phyloP scores from a whole-genome alignment of 495 filamentous ascomycete genomes.

The Gamarada debralockiae region DNA sequence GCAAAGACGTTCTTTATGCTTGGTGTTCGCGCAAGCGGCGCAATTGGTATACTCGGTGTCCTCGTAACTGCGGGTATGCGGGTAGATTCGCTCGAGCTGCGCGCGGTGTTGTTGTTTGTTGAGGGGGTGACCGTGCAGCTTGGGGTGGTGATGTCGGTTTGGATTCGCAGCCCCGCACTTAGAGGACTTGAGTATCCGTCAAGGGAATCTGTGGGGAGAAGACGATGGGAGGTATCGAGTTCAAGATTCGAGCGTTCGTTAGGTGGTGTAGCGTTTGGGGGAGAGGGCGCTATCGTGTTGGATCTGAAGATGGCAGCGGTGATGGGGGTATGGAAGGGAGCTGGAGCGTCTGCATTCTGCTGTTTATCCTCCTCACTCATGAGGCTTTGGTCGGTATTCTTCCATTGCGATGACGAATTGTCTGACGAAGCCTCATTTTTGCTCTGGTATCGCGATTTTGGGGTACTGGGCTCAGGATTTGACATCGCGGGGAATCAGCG shows the following conservation, averaged over 20 bases:
- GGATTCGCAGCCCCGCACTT: conserved; percentile 31
- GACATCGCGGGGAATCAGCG: conserved; percentile 22
- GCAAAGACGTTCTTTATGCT: conserved; percentile 41
- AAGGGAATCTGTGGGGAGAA: background rate
- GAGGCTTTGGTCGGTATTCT: background rate
- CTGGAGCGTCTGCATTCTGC: conserved; percentile 8
- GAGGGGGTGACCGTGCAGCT: conserved; percentile 23
- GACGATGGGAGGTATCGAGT: conserved; percentile 6
- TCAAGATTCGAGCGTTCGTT: conserved; percentile 11
- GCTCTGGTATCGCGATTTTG: conserved; percentile 7
- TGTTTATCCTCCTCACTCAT: conserved; percentile 11
- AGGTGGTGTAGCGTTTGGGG: conserved; percentile 11
- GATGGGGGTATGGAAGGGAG: conserved; percentile 7
- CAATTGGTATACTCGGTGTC: conserved; percentile 37
- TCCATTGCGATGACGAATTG: conserved; percentile 3
- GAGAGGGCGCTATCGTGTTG: conserved; percentile 22
- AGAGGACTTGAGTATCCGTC: conserved; percentile 19
- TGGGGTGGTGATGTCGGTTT: conserved; percentile 29
- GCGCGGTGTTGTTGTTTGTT: conserved; percentile 6
- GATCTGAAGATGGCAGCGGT: conserved; percentile 14
- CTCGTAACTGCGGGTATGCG: conserved; percentile 24
- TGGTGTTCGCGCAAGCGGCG: conserved; percentile 46
- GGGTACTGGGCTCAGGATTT: conserved; percentile 11
- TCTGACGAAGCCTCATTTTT: background rate
- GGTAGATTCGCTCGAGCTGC: conserved; percentile 30